A percentile compares a stretch with the other conserved stretches of the same genome.
phyloP scores from a whole-genome alignment of 257 asterid species.

The Buddleja alternifolia region DNA sequence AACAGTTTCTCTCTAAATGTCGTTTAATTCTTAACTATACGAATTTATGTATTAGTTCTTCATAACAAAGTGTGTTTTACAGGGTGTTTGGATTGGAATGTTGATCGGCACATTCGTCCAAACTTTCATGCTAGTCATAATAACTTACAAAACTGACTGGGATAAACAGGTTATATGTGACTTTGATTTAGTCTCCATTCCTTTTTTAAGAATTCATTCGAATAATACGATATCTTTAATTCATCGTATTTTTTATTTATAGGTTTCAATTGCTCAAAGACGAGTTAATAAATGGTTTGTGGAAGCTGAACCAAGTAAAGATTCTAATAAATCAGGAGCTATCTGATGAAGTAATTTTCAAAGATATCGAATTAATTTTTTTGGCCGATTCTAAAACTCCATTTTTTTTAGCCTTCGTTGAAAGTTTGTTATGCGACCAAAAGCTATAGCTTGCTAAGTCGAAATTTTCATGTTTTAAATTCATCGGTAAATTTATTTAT shows the following conservation, averaged over 20 bases:
- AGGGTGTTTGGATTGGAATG: constrained; percentile 88
- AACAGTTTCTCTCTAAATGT: too few species aligned
- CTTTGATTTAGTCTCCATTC: background rate
- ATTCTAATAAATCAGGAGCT: constrained; percentile 23
- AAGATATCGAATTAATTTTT: too few species aligned
- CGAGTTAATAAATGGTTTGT: constrained; percentile 49
- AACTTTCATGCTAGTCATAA: constrained; percentile 43
- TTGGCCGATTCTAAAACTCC: too few species aligned
- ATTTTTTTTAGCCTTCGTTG: too few species aligned
- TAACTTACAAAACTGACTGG: constrained; percentile 65
- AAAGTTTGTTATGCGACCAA: too few species aligned
- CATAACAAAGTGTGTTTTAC: too few species aligned
- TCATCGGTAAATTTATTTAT: too few species aligned
- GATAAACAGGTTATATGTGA: constrained; percentile 71
- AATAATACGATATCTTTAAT: background rate
- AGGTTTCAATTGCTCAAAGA: constrained; percentile 46
- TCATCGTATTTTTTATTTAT: background rate
- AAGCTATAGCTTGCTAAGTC: too few species aligned
- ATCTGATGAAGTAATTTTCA: constrained; percentile 27
- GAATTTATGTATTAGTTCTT: too few species aligned
- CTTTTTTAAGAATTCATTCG: background rate
- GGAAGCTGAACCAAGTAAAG: constrained; percentile 32
- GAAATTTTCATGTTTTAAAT: too few species aligned
- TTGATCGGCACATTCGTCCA: too few species aligned
- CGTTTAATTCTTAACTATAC: too few species aligned